These are phyloP conservation scores for Auricularia auricula-judae DNA, from an alignment of 768 basidiomycete genomes.

Conservation along the genomic window DNA sequence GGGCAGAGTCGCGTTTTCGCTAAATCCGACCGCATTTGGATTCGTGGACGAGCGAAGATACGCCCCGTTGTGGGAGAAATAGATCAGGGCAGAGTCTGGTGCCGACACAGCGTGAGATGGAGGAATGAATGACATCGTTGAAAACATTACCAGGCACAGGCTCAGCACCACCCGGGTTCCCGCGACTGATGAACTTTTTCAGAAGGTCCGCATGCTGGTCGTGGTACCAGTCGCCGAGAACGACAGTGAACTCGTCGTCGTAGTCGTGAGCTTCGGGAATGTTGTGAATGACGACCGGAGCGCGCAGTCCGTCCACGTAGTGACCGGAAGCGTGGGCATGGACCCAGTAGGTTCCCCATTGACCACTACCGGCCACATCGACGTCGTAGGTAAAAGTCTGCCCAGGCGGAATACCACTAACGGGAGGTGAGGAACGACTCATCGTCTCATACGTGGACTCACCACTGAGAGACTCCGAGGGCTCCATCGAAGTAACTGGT, in stretches of 20 bases:
- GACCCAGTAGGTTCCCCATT: constrained; percentile 76
- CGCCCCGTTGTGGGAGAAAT: constrained; percentile 63
- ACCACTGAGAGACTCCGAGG: constrained; percentile 75
- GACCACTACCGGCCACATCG: constrained; percentile 52
- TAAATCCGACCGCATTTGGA: constrained; percentile 63
- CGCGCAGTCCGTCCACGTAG: constrained; percentile 88
- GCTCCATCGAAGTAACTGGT: constrained; percentile 89
- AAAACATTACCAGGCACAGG: constrained; percentile 62
- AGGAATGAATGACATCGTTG: neutral
- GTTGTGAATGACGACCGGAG: constrained; percentile 66
- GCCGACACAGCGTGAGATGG: neutral
- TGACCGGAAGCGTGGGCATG: constrained; percentile 58
- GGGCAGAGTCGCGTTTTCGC: constrained; percentile 73
- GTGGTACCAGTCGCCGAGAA: constrained; percentile 92
- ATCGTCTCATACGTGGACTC: constrained; percentile 8
- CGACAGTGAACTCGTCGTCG: constrained; percentile 82
- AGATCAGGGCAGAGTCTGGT: constrained; percentile 68
- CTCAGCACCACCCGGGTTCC: constrained; percentile 77
- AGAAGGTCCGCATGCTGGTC: constrained; percentile 53
- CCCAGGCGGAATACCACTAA: constrained; percentile 69
- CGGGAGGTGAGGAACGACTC: neutral
- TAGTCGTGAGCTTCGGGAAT: constrained; percentile 47
- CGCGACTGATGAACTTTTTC: constrained; percentile 52
- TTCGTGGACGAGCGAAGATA: constrained; percentile 49
- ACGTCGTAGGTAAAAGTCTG: constrained; percentile 64